phyloP scores from a whole-genome alignment of 345 rosid genomes.

The Populus alba region DNA sequence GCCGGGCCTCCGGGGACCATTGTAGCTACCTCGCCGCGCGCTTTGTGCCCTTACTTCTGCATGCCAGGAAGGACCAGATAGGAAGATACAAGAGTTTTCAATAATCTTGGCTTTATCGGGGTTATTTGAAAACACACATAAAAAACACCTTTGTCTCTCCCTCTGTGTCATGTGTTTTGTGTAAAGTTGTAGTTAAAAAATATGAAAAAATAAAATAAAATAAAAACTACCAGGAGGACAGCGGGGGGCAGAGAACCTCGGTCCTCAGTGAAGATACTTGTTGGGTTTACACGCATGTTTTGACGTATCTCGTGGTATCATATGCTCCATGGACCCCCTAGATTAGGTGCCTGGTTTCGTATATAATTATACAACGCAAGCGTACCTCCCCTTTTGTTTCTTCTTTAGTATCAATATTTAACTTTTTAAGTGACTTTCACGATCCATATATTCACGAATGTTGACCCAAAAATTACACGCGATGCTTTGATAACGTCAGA shows the following conservation, averaged over 20 bases:
- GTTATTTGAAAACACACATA: not conserved
- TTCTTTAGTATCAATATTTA: not conserved
- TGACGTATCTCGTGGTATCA: constrained; percentile 22
- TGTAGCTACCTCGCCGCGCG: not conserved
- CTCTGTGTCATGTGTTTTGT: not conserved
- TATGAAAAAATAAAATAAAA: too few relatives aligned
- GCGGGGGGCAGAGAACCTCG: not conserved
- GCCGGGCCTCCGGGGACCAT: constrained; percentile 8
- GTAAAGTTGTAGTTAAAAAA: not conserved
- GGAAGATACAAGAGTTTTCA: not conserved
- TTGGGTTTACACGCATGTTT: constrained; percentile 9
- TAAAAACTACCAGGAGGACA: not conserved
- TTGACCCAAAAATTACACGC: not conserved
- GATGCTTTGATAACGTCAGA: not conserved
- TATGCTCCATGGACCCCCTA: constrained; percentile 5
- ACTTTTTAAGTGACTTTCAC: not conserved
- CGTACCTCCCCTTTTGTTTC: not conserved
- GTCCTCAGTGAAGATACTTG: not conserved
- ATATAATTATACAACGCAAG: constrained; percentile 1
- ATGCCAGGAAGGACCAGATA: not conserved
- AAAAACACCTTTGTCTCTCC: not conserved
- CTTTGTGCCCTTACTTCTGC: not conserved
- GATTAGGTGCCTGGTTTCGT: not conserved
- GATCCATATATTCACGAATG: not conserved
- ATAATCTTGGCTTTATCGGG: not conserved